Base-by-base conservation (phyloP, 2,329 filamentous ascomycete species). In the Colletotrichum lindemuthianum region DNA sequence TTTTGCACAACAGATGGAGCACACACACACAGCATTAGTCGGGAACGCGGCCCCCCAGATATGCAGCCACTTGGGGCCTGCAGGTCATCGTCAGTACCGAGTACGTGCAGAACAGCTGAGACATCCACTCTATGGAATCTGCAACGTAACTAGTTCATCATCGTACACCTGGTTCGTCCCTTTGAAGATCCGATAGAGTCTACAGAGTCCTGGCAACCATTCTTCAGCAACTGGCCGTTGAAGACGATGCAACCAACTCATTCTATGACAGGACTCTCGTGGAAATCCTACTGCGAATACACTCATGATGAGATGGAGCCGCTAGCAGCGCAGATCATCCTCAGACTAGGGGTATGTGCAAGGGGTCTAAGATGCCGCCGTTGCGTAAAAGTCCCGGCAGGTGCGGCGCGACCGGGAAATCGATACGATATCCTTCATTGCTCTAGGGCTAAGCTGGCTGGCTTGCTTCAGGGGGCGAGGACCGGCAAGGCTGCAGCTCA, bases 61-160 rank as follows among this genome's bases (percentile, higher is more conserved):
- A 61, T 55, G 61, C 45, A 61, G n/a, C 56, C 51, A 34, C 57
- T 45, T 55, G 58, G 50, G 57, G 43, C 36, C 60, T 64, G 60
- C 56, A 60, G 36, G 44, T 55, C 56, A 64, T 60, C 41, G n/a
- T 43, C 43, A 48, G 16, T 40, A 33, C 33, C 57, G 37, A 55
- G 49, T 60, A 51, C 47, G 16, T 53, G 61, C 57, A 60, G 51
- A 16, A 49, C 37, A 57, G 33, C n/a, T 48, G 43, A 55, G 58
- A 57, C 61, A 65, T n/a, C 45, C 58, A 36, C 51, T 45, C 45
- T 44, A 37, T 55, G 49, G 24, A 33, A 34, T 43, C 49, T 52
- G 41, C 43, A 15, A 5, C 36, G 12, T n/a, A 33, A 43, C 10
- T 32, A 10, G 12, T 13, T 10, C 40, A 40, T 16, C 47, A 8